Conservation (phyloP, 2,329 filamentous ascomycete genomes). For the Verticillium albo-atrum region DNA sequence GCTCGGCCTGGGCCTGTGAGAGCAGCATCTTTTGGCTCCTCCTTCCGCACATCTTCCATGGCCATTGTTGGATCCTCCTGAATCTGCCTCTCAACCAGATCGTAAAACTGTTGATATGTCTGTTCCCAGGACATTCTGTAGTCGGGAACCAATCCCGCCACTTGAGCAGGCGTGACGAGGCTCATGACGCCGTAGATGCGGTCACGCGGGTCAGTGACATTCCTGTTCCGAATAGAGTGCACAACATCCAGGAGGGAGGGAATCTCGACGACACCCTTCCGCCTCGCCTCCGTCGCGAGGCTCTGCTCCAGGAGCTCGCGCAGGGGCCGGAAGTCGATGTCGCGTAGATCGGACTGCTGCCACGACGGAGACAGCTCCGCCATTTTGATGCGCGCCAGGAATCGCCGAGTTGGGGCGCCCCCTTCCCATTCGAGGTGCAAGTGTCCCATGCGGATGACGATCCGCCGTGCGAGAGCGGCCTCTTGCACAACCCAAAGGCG, state of each 20-base stretch:
- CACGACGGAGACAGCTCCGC: not conserved
- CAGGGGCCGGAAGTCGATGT: not conserved
- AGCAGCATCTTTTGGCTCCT: not conserved
- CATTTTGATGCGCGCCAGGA: conserved; percentile 1
- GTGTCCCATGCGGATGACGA: conserved; percentile 9
- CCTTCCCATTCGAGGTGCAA: not conserved
- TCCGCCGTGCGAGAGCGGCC: conserved; percentile 15
- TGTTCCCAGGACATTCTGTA: not conserved
- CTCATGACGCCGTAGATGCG: not conserved
- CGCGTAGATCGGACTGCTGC: not conserved
- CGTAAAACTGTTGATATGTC: not conserved
- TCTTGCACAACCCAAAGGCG: conserved; percentile 28
- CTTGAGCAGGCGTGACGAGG: not conserved
- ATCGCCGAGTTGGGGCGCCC: not conserved
- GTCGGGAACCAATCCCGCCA: not conserved
- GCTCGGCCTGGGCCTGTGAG: not conserved
- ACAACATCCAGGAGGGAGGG: not conserved
- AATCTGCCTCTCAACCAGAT: not conserved
- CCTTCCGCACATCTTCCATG: not conserved
- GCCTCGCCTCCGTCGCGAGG: not conserved
- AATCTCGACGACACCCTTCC: not conserved
- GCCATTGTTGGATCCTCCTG: not conserved
- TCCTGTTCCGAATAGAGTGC: not conserved
- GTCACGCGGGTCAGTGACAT: not conserved
- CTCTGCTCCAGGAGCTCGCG: not conserved